phyloP scores from a whole-genome alignment of 768 basidiomycete species.

The Rhizopogon sp. region DNA sequence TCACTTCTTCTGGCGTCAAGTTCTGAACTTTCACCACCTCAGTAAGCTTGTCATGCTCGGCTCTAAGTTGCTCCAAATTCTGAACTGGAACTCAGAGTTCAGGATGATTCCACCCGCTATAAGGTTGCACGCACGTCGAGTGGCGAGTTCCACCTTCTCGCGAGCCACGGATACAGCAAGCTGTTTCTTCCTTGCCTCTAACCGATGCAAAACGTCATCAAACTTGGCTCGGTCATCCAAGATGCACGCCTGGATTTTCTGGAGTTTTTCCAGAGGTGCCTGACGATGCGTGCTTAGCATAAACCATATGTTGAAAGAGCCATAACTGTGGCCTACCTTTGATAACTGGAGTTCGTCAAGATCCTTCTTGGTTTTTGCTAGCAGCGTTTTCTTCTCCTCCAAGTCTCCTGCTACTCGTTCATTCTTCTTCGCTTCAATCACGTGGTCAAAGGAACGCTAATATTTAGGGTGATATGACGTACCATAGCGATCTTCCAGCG shows the following conservation, averaged over 20 bases:
- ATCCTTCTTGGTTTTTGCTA: slow-evolving; percentile 46
- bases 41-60: slow-evolving; percentile 58
- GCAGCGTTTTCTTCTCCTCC: slow-evolving; percentile 46
- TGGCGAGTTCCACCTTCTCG: slow-evolving; percentile 59
- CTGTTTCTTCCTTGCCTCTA: slow-evolving; percentile 65
- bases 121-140: slow-evolving; percentile 38
- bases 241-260: slow-evolving; percentile 57
- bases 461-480: slow-evolving; percentile 11
- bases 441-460: slow-evolving; percentile 3
- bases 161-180: slow-evolving; percentile 60
- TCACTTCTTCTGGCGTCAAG: slow-evolving; percentile 85
- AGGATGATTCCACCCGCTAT: background rate
- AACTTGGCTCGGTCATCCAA: slow-evolving; percentile 76
- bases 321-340: slow-evolving; percentile 36
- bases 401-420: slow-evolving; percentile 61
- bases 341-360: slow-evolving; percentile 55
- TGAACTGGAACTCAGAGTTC: slow-evolving; percentile 35
- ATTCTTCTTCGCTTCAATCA: slow-evolving; percentile 57
- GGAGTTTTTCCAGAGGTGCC: slow-evolving; percentile 61
- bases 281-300: slow-evolving; percentile 16
- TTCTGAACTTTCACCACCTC: slow-evolving; percentile 81
- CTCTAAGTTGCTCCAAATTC: slow-evolving; percentile 57
- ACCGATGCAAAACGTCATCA: slow-evolving; percentile 65
- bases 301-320: background rate
- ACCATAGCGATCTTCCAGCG: slow-evolving; percentile 78